These are phyloP conservation scores for Globisporangium paddicum DNA, from an alignment of 352 stramenopile genomes.

Conservation along the genomic window DNA sequence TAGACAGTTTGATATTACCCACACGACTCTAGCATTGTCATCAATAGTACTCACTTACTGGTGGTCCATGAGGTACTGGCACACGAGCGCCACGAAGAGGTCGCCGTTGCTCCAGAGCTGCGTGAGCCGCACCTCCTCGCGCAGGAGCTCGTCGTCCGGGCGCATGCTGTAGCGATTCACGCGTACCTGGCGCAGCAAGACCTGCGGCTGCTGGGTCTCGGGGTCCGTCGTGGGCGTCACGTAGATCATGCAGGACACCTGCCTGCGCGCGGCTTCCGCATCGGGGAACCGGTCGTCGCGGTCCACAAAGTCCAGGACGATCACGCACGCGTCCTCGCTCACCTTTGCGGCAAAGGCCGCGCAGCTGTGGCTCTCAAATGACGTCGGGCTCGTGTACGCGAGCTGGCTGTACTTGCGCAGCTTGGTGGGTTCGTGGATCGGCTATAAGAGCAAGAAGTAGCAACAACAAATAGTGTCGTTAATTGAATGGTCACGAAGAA, in stretches of 20 bases:
- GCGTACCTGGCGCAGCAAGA: constrained; percentile 41
- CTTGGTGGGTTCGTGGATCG: constrained; percentile 27
- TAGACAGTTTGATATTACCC: no score
- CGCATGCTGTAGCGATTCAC: constrained; percentile 44
- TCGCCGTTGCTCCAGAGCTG: constrained; percentile 49
- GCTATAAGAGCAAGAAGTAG: constrained; percentile 8
- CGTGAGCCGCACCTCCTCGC: constrained; percentile 37
- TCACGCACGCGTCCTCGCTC: constrained; percentile 16
- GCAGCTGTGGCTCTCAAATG: constrained; percentile 33
- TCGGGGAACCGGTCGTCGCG: constrained; percentile 30
- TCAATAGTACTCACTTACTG: neutral
- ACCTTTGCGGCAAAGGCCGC: constrained; percentile 27
- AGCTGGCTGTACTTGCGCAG: constrained; percentile 29
- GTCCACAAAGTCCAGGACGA: constrained; percentile 48
- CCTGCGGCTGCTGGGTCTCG: constrained; percentile 22
- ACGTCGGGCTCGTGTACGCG: constrained; percentile 30
- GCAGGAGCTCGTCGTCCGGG: constrained; percentile 30
- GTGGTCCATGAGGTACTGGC: constrained; percentile 26
- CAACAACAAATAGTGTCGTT: neutral
- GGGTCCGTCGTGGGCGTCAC: constrained; percentile 28
- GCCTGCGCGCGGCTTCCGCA: constrained; percentile 5
- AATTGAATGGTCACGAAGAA: neutral
- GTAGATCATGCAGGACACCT: constrained; percentile 24
- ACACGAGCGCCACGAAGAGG: constrained; percentile 51
- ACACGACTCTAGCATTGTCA: no score